Conservation (phyloP, 352 stramenopile genomes). For the Pythium periplocum region DNA sequence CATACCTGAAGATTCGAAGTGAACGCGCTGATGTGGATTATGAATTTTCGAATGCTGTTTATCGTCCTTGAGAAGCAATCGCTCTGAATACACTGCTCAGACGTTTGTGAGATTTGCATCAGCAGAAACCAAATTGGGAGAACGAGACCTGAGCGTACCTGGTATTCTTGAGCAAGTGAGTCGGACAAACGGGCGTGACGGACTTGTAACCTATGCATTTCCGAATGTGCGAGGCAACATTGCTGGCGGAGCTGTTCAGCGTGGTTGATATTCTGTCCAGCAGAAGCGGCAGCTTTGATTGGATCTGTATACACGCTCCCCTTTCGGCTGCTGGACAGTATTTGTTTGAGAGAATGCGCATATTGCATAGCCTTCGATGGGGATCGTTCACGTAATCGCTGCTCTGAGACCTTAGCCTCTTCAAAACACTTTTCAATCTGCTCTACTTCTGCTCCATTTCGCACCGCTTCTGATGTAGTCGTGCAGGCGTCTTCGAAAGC, state of each 20-base stretch:
- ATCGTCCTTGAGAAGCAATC: conserved; percentile 17
- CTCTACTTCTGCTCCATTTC: conserved; percentile 1
- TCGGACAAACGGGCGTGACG: conserved; percentile 14
- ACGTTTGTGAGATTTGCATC: background rate
- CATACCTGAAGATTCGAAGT: conserved; percentile 26
- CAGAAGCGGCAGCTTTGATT: too few relatives aligned
- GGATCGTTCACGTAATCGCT: conserved; percentile 2
- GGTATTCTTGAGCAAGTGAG: conserved; percentile 21
- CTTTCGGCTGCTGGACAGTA: background rate
- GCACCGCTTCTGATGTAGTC: background rate
- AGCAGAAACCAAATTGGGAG: conserved; percentile 3
- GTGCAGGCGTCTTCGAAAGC: conserved; percentile 1
- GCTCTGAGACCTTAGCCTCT: background rate
- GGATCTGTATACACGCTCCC: too few relatives aligned
- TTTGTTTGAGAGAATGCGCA: conserved; percentile 12
- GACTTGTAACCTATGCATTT: conserved; percentile 14
- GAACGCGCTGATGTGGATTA: conserved; percentile 26
- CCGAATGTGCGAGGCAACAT: conserved; percentile 10
- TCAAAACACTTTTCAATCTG: conserved; percentile 3
- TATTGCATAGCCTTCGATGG: conserved; percentile 20
- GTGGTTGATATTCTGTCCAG: background rate
- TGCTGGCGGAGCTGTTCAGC: conserved; percentile 11
- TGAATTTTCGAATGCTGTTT: conserved; percentile 24
- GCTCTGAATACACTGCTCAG: conserved; percentile 11
- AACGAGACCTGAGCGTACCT: conserved; percentile 1